phyloP scores from a whole-genome alignment of 306 rosid genomes.

The Lablab purpureus region DNA sequence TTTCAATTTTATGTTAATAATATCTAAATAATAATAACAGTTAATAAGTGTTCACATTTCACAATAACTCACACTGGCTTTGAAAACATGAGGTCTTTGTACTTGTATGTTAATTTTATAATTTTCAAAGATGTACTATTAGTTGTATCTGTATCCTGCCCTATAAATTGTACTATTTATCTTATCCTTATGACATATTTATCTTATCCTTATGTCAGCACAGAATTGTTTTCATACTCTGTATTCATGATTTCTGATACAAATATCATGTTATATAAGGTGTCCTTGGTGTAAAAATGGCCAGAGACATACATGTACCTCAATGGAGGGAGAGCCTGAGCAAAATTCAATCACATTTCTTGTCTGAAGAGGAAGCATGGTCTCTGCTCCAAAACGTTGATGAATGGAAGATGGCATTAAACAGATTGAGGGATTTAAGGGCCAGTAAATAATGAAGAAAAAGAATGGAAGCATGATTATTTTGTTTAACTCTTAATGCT shows the following conservation, averaged over 20 bases:
- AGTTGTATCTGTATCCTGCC: neutral
- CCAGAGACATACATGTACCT: neutral
- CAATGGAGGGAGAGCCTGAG: neutral
- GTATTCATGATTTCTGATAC: neutral
- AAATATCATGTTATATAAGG: neutral
- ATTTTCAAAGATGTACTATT: neutral
- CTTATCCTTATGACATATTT: neutral
- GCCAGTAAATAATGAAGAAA: neutral
- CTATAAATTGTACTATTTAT: neutral
- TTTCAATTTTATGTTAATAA: neutral
- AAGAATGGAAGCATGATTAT: neutral
- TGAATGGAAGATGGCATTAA: neutral
- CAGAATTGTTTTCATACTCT: neutral
- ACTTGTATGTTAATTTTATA: neutral
- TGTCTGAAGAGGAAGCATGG: conserved; percentile 10
- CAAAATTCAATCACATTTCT: neutral
- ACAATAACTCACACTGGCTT: neutral
- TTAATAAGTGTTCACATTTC: neutral
- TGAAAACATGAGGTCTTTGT: neutral
- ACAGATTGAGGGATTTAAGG: neutral
- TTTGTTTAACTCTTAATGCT: neutral
- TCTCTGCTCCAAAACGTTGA: neutral
- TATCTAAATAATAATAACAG: neutral
- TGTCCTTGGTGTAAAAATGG: too few relatives aligned
- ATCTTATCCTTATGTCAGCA: conserved; percentile 2